phyloP scores from a whole-genome alignment of 1,284 basidiomycete species.

The Cerioporus squamosus region DNA sequence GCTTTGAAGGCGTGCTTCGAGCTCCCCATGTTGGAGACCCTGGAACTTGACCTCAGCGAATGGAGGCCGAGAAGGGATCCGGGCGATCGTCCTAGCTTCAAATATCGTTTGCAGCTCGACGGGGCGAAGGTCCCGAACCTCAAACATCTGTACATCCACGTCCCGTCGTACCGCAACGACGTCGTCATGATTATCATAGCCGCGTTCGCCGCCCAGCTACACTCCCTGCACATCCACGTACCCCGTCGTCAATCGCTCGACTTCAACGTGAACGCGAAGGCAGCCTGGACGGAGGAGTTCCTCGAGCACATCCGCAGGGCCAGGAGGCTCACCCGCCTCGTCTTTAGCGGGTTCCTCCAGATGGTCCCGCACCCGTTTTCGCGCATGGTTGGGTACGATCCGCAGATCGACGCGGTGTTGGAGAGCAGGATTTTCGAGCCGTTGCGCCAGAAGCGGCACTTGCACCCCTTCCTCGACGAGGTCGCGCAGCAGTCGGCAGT shows the following conservation, averaged over 20 bases:
- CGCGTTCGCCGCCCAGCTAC: constrained; percentile 3
- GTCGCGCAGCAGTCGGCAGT: background rate
- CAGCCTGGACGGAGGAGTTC: background rate
- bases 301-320: background rate
- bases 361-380: background rate
- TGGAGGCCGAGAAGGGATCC: background rate
- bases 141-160: background rate
- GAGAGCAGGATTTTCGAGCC: too few relatives aligned
- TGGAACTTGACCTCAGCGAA: constrained; percentile 1
- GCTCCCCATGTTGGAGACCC: constrained; percentile 3
- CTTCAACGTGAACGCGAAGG: background rate
- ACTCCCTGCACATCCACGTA: background rate
- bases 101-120: background rate
- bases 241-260: background rate
- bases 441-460: background rate
- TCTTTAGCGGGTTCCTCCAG: constrained; percentile 1
- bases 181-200: background rate
- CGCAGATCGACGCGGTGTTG: background rate
- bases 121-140: background rate
- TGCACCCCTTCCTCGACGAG: background rate
- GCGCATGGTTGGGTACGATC: too few relatives aligned
- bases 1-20: background rate
- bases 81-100: background rate
- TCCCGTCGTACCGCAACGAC: background rate
- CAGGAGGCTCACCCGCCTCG: background rate